A percentile compares a stretch with the other conserved stretches of the same genome.
Conservation (phyloP, 208 protist species). For the Trypanosoma conorhini region DNA sequence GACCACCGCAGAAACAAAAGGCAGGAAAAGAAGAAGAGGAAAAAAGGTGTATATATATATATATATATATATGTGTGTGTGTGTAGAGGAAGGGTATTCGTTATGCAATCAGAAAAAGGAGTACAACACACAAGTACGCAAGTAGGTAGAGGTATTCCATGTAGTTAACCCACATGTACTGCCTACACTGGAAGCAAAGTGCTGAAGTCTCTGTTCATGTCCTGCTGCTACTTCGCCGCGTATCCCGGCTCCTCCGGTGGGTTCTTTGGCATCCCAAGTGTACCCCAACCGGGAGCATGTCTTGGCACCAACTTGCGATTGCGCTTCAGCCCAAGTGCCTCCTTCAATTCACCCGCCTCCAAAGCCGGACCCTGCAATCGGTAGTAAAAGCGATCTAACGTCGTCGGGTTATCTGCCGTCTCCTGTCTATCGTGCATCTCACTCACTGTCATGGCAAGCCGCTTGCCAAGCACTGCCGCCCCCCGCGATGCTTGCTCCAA, state of each 20-base stretch:
- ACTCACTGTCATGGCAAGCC: slow-evolving; percentile 79
- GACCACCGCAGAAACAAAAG: background rate
- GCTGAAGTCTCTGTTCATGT: background rate
- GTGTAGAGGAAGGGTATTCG: too few relatives aligned
- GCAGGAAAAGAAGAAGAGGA: slow-evolving; percentile 19
- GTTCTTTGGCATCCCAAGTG: slow-evolving; percentile 51
- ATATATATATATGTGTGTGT: too few relatives aligned
- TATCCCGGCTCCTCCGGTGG: slow-evolving; percentile 26
- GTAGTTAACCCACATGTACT: background rate
- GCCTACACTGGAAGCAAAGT: background rate
- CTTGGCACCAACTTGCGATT: slow-evolving; percentile 63
- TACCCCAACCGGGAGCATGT: slow-evolving; percentile 66
- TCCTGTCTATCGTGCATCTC: slow-evolving; percentile 89
- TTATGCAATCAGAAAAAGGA: slow-evolving; percentile 24
- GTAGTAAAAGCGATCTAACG: slow-evolving; percentile 88
- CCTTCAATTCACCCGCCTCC: slow-evolving; percentile 86
- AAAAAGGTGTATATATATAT: too few relatives aligned
- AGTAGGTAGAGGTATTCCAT: background rate
- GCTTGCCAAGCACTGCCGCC: slow-evolving; percentile 77
- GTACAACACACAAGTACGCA: background rate
- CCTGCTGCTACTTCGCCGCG: slow-evolving; percentile 34
- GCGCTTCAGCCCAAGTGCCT: slow-evolving; percentile 85
- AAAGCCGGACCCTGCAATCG: slow-evolving; percentile 70
- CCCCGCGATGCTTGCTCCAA: slow-evolving; percentile 82
- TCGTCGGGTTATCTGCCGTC: slow-evolving; percentile 74